These are phyloP conservation scores for Zhuliangozyma parablackwelliae DNA, from an alignment of 1,139 yeast species.

Conservation along the genomic window DNA sequence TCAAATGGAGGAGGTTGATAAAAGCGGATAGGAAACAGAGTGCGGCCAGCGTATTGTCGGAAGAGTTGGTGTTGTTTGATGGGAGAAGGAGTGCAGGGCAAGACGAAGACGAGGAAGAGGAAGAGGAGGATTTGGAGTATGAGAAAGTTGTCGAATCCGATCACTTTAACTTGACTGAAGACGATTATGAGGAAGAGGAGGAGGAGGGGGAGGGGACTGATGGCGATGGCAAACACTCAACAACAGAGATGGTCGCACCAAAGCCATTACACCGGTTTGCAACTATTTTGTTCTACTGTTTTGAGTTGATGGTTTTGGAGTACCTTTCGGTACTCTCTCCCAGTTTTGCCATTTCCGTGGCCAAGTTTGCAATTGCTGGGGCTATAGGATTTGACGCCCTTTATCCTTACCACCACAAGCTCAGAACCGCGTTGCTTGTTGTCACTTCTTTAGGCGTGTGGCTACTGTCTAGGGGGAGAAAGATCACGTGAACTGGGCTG, in stretches of 20 bases:
- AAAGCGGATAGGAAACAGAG: background rate
- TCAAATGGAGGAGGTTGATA: constrained; percentile 15
- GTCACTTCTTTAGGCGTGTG: constrained; percentile 4
- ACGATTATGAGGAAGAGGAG: constrained; percentile 1
- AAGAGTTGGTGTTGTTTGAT: constrained; percentile 3
- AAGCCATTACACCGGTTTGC: background rate
- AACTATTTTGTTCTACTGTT: constrained; percentile 5
- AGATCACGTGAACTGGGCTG: too few species aligned
- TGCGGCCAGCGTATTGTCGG: background rate
- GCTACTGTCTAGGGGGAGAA: background rate
- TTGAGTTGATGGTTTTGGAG: constrained; percentile 9
- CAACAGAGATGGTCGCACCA: too few species aligned
- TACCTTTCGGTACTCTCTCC: constrained; percentile 3
- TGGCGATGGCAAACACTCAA: too few species aligned
- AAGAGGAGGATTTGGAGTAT: constrained; percentile 9
- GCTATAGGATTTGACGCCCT: constrained; percentile 4
- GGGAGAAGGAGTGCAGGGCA: background rate
- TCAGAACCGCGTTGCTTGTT: constrained; percentile 6
- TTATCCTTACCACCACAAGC: constrained; percentile 1
- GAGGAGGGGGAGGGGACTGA: background rate
- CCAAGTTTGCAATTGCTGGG: constrained; percentile 2
- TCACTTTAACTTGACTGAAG: constrained; percentile 9
- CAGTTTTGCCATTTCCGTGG: too few species aligned
- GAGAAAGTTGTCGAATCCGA: constrained; percentile 7
- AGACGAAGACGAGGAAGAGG: constrained; percentile 3